Evolutionary conservation across 140 eudicot species (phyloP).

Genomic region (Ambrosia hybrid): DNA sequence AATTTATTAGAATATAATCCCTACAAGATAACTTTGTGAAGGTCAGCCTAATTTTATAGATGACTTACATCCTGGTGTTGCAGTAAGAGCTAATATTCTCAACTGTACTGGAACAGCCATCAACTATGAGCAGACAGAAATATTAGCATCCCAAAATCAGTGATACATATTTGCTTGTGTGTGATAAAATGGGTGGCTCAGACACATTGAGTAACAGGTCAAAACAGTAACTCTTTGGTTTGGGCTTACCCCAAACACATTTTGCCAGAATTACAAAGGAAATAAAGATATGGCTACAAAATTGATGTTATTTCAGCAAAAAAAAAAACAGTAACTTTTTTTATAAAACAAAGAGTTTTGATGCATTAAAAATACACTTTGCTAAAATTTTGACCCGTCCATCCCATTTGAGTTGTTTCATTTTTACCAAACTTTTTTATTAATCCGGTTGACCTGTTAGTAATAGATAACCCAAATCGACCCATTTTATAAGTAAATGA

Average conservation of each 20-base stretch:
- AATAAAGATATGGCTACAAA: neutral
- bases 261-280: neutral
- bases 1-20: slow-evolving; percentile 7
- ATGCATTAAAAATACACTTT: too few relatives aligned
- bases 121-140: slow-evolving; percentile 44
- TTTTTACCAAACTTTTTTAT: neutral
- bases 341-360: too few relatives aligned
- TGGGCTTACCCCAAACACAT: neutral
- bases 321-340: neutral
- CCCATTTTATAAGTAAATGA: neutral
- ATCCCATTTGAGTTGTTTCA: too few relatives aligned
- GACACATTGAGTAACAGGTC: neutral
- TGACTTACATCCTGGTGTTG: slow-evolving; percentile 95
- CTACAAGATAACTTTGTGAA: slow-evolving; percentile 5
- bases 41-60: slow-evolving; percentile 2
- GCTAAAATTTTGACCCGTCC: too few relatives aligned
- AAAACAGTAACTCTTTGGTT: neutral
- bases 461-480: neutral
- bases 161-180: neutral
- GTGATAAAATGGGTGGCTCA: neutral
- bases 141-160: slow-evolving; percentile 19
- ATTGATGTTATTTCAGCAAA: neutral
- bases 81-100: slow-evolving; percentile 83
- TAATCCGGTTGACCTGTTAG: neutral
- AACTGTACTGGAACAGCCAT: slow-evolving; percentile 70